Evolutionary conservation across 2,329 filamentous ascomycete genomes (phyloP).

Genomic region (Clonostachys rosea): DNA sequence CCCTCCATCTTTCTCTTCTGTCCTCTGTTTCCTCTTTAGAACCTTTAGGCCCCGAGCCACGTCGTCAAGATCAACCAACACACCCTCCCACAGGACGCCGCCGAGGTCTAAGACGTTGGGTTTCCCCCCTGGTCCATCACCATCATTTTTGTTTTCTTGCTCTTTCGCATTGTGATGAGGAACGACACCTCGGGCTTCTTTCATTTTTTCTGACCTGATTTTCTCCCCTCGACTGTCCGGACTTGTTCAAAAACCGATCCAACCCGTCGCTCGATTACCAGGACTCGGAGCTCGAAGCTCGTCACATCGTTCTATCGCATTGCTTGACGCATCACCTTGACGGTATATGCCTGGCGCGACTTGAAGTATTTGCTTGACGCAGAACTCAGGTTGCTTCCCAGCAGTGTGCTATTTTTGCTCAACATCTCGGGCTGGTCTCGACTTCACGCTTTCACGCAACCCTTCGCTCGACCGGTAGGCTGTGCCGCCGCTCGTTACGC

Average conservation of each 20-base stretch:
- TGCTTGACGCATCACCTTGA: constrained; percentile 23
- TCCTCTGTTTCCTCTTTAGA: constrained; percentile 1
- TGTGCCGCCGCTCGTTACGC: constrained; percentile 20
- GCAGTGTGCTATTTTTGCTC: not conserved
- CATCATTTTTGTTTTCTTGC: not conserved
- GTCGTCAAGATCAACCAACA: constrained; percentile 1
- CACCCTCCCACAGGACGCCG: not conserved
- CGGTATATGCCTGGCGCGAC: constrained; percentile 18
- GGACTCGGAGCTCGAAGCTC: too few species aligned
- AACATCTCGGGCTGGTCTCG: constrained; percentile 43
- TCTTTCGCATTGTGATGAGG: constrained; percentile 4
- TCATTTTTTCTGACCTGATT: constrained; percentile 2
- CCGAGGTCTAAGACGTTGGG: not conserved
- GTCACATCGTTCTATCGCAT: not conserved
- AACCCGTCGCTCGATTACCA: too few species aligned
- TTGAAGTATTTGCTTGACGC: constrained; percentile 33
- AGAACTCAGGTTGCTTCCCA: constrained; percentile 24
- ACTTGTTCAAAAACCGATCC: too few species aligned
- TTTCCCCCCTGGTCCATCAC: not conserved
- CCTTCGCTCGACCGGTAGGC: constrained; percentile 13
- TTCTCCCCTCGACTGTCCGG: not conserved
- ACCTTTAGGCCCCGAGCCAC: not conserved
- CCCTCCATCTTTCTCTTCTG: constrained; percentile 10
- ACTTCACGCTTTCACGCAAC: constrained; percentile 11
- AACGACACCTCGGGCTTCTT: constrained; percentile 1